These are phyloP conservation scores for Dothideomycetes sp. DNA, from an alignment of 2,329 filamentous ascomycete species.

Conservation along the genomic window DNA sequence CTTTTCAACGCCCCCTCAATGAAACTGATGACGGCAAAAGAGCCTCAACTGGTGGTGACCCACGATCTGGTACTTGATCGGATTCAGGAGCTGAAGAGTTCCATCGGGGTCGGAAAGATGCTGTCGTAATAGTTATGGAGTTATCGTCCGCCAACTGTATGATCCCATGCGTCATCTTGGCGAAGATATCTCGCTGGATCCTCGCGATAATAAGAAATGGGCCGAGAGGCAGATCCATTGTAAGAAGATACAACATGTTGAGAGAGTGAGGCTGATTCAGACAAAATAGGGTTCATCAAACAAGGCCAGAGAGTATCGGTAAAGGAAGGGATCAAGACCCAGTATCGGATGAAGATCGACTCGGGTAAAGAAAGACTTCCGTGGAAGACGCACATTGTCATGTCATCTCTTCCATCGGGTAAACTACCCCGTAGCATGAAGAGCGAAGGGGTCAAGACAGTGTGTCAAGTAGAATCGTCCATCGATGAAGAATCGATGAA, in stretches of 20 bases:
- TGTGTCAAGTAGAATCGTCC: constrained; percentile 7
- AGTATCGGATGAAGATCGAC: constrained; percentile 13
- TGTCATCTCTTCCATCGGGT: not conserved
- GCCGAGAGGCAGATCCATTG: constrained; percentile 17
- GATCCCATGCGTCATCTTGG: constrained; percentile 12
- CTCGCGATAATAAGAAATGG: constrained; percentile 15
- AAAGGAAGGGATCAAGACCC: constrained; percentile 6
- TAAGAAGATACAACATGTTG: no score
- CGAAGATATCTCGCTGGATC: constrained; percentile 10
- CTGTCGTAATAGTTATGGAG: constrained; percentile 12
- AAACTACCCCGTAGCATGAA: constrained; percentile 6
- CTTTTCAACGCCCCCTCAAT: constrained; percentile 10
- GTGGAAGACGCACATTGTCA: constrained; percentile 14
- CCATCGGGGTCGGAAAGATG: constrained; percentile 7
- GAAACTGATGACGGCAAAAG: not conserved
- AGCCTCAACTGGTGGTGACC: constrained; percentile 13
- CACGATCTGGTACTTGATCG: constrained; percentile 15
- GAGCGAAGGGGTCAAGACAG: not conserved
- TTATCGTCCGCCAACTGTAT: constrained; percentile 12
- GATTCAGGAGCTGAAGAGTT: constrained; percentile 2
- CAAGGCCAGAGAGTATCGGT: constrained; percentile 13
- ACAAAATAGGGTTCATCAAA: not conserved
- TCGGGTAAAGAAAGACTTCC: constrained; percentile 12
- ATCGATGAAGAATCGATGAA: not conserved
- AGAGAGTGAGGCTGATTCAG: no score